These are phyloP conservation scores for Vanderwaltozyma tropicalis DNA, from an alignment of 805 yeast genomes.

Conservation along the genomic window DNA sequence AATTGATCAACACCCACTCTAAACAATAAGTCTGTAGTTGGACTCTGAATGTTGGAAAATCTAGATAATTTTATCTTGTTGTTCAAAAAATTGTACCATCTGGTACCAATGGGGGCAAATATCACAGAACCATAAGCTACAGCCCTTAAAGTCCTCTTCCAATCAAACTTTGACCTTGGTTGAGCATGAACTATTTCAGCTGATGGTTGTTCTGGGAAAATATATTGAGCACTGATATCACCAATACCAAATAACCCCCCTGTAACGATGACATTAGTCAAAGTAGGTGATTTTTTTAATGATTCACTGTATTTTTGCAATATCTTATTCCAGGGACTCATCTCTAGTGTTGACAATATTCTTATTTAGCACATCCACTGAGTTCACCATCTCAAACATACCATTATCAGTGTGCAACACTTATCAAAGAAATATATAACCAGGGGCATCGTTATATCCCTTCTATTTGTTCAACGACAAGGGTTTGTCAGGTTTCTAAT, in stretches of 20 bases:
- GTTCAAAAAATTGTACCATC: constrained; percentile 51
- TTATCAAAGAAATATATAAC: no score
- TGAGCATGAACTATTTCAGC: not conserved
- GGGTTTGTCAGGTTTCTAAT: no score
- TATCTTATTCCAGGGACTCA: no score
- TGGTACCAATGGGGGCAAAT: constrained; percentile 66
- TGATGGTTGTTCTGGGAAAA: constrained; percentile 29
- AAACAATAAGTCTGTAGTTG: constrained; percentile 29
- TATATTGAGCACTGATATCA: constrained; percentile 58
- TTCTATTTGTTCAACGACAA: no score
- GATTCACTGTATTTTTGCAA: constrained; percentile 13
- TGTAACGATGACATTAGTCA: constrained; percentile 45
- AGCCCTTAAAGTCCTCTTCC: constrained; percentile 49
- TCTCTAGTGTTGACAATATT: no score
- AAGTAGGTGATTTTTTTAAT: constrained; percentile 37
- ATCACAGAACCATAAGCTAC: constrained; percentile 59
- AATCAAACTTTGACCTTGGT: not conserved
- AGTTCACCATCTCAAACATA: no score
- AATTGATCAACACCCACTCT: constrained; percentile 65
- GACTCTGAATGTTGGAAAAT: constrained; percentile 7
- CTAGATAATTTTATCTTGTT: constrained; percentile 34
- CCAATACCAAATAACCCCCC: constrained; percentile 65
- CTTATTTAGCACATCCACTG: no score
- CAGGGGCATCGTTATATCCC: no score
- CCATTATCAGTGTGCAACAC: no score